These are phyloP conservation scores for Rhizopogon vesiculosus DNA, from an alignment of 768 basidiomycete species.

Conservation along the genomic window DNA sequence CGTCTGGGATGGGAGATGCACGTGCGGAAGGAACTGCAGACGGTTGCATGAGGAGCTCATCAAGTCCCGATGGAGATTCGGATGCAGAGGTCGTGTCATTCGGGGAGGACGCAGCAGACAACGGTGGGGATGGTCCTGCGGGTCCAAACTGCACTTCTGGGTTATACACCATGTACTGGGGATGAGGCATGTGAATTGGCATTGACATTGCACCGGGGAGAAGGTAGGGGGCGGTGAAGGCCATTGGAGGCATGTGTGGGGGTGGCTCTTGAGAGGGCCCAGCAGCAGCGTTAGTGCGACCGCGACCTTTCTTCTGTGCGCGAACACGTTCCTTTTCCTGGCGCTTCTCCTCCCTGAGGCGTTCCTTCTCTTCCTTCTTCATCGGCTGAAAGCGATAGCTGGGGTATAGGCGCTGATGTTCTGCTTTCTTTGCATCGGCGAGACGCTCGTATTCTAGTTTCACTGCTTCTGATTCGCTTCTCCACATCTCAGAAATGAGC, in stretches of 20 bases:
- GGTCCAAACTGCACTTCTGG: constrained; percentile 25
- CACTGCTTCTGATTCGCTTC: constrained; percentile 41
- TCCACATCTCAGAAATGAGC: constrained; percentile 63
- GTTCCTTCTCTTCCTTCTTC: constrained; percentile 47
- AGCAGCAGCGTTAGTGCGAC: constrained; percentile 13
- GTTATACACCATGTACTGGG: constrained; percentile 18
- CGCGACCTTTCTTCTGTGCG: constrained; percentile 16
- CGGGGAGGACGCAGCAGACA: constrained; percentile 49
- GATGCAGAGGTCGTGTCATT: constrained; percentile 17
- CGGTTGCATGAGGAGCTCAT: constrained; percentile 7
- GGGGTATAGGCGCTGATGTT: constrained; percentile 49
- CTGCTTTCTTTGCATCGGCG: constrained; percentile 49
- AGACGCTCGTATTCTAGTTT: constrained; percentile 46
- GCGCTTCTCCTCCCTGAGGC: constrained; percentile 35
- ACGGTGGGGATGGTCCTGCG: constrained; percentile 48
- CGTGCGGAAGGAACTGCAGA: constrained; percentile 10
- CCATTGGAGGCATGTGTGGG: not conserved
- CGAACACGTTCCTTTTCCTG: constrained; percentile 34
- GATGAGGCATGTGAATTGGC: constrained; percentile 11
- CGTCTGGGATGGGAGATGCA: constrained; percentile 6
- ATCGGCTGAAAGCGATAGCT: constrained; percentile 53
- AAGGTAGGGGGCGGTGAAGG: not conserved
- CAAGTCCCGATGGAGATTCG: constrained; percentile 5
- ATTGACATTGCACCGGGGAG: constrained; percentile 2
- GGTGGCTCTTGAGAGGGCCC: not conserved